phyloP scores from a whole-genome alignment of 2,329 filamentous ascomycete genomes.

The Claviceps sp. region DNA sequence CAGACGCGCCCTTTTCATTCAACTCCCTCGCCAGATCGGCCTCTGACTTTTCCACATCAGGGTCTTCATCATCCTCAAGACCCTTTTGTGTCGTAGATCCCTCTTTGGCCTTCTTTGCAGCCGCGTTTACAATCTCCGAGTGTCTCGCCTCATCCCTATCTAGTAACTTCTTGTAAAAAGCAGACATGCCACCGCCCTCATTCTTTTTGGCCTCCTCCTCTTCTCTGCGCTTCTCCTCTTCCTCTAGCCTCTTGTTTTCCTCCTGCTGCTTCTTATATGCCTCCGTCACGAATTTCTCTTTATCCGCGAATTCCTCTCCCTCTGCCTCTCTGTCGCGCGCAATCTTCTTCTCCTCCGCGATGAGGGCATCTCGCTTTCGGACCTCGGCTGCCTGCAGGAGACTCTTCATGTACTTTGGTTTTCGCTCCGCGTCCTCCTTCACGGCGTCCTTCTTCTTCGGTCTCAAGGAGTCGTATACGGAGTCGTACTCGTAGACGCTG shows the following conservation, averaged over 20 bases:
- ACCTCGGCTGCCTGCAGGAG: constrained; percentile 61
- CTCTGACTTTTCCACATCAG: constrained; percentile 42
- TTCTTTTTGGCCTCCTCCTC: constrained; percentile 53
- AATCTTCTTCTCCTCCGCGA: constrained; percentile 70
- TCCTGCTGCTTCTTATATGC: constrained; percentile 74
- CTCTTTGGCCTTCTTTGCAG: constrained; percentile 37
- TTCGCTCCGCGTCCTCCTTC: constrained; percentile 41
- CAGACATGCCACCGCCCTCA: constrained; percentile 55
- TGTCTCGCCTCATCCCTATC: constrained; percentile 58
- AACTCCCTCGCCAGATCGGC: constrained; percentile 55
- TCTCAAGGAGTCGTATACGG: constrained; percentile 65
- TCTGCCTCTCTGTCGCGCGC: constrained; percentile 66
- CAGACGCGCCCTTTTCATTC: constrained; percentile 44
- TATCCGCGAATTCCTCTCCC: constrained; percentile 67
- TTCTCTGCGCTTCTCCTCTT: constrained; percentile 54
- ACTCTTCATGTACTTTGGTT: constrained; percentile 67
- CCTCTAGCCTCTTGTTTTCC: constrained; percentile 56
- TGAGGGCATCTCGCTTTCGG: constrained; percentile 62
- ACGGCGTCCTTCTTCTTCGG: constrained; percentile 47
- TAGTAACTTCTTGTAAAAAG: constrained; percentile 64
- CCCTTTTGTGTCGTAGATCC: constrained; percentile 15
- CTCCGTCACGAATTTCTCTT: constrained; percentile 76
- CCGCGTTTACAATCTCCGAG: constrained; percentile 55
- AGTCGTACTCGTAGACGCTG: constrained; percentile 75
- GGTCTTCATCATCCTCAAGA: constrained; percentile 17